phyloP scores from a whole-genome alignment of 208 protist genomes.

The Willaertia magna region DNA sequence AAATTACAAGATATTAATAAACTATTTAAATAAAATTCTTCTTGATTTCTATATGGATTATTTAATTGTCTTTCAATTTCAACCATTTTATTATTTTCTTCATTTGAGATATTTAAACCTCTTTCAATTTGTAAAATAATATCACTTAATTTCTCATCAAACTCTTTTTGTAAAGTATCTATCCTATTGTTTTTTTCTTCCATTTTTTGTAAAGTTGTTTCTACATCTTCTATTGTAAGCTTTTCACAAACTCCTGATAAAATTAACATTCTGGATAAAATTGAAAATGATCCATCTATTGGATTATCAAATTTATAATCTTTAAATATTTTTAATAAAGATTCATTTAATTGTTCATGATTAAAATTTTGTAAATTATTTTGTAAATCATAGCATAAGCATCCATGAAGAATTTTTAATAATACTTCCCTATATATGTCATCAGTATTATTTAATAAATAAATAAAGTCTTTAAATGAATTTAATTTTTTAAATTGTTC shows the following conservation, averaged over 20 bases:
- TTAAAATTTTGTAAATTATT: not conserved
- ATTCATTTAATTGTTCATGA: not conserved
- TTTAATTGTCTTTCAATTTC: not conserved
- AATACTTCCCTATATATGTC: not conserved
- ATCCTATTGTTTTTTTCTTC: not conserved
- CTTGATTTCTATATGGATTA: not conserved
- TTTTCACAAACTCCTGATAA: no score
- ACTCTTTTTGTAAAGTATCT: not conserved
- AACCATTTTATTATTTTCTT: not conserved
- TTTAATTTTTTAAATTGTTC: not conserved
- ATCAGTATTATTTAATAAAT: not conserved
- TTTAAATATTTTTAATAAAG: not conserved
- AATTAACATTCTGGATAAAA: no score
- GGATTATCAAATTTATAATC: not conserved
- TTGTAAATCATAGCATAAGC: not conserved
- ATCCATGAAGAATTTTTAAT: not conserved
- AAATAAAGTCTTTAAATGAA: not conserved
- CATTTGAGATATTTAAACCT: not conserved
- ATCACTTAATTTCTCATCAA: not conserved
- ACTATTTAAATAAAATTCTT: not conserved
- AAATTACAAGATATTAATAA: not conserved
- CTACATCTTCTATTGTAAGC: not conserved
- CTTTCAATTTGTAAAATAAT: not conserved
- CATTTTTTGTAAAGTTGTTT: not conserved
- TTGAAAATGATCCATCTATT: no score